Conservation (phyloP, 2,329 filamentous ascomycete genomes). For the Zasmidium angulare region DNA sequence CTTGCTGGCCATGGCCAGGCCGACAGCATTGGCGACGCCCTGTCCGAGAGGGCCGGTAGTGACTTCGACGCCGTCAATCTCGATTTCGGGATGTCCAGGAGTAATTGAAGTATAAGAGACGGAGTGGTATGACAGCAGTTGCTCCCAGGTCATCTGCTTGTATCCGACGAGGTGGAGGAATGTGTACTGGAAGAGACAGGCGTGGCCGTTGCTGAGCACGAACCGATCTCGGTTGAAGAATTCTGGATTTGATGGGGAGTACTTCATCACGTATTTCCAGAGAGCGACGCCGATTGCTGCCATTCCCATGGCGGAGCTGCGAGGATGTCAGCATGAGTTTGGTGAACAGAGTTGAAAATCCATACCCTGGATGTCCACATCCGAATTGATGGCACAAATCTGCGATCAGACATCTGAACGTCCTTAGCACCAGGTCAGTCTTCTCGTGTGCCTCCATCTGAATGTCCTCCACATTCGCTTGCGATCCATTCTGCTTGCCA, state of each 20-base stretch:
- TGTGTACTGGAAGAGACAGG: constrained; percentile 57
- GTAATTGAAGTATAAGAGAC: constrained; percentile 49
- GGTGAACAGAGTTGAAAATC: neutral
- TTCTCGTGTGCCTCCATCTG: constrained; percentile 31
- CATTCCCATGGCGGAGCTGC: constrained; percentile 59
- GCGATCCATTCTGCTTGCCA: constrained; percentile 22
- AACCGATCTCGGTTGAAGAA: constrained; percentile 65
- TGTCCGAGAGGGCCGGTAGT: constrained; percentile 61
- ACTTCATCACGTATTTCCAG: constrained; percentile 64
- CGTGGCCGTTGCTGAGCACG: constrained; percentile 61
- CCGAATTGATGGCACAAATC: constrained; percentile 70
- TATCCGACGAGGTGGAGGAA: constrained; percentile 55
- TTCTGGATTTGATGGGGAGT: constrained; percentile 54
- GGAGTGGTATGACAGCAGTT: constrained; percentile 57
- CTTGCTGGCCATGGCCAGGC: constrained; percentile 60
- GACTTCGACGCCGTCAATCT: constrained; percentile 58
- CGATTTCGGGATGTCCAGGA: constrained; percentile 55
- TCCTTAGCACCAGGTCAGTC: constrained; percentile 55
- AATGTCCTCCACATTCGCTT: constrained; percentile 22
- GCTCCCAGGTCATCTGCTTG: constrained; percentile 56
- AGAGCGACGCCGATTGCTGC: constrained; percentile 61
- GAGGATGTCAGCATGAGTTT: constrained; percentile 4
- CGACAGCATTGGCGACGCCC: constrained; percentile 60
- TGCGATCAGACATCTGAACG: constrained; percentile 63
- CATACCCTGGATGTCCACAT: constrained; percentile 66